These are phyloP conservation scores for Sphagnum fallax DNA, from an alignment of 228 moss, liverwort and hornwort genomes.

Conservation along the genomic window DNA sequence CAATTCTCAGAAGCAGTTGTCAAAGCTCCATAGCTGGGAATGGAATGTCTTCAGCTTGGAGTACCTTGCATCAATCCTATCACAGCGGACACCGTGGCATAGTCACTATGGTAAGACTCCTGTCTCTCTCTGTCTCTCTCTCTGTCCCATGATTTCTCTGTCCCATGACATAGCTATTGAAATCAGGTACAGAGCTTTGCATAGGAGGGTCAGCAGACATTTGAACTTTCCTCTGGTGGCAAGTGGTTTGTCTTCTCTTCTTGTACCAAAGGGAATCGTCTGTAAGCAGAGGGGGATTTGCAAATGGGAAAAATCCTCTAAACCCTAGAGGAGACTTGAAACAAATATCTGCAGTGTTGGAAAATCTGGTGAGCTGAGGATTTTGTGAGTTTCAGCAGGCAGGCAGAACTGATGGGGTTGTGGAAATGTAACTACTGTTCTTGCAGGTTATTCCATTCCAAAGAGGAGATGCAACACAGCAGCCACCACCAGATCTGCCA, in stretches of 20 bases:
- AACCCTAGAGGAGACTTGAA: background rate
- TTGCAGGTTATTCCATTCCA: slow-evolving; percentile 93
- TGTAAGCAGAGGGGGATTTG: background rate
- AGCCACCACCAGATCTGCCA: slow-evolving; percentile 93
- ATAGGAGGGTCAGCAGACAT: background rate
- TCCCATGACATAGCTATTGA: background rate
- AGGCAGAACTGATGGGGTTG: background rate
- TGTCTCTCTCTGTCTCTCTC: background rate
- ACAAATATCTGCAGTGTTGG: background rate
- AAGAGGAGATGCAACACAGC: slow-evolving; percentile 93
- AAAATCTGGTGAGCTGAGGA: background rate
- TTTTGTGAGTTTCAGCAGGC: background rate
- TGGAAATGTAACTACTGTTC: background rate
- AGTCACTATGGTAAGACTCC: slow-evolving; percentile 33
- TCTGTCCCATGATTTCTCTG: background rate
- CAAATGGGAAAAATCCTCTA: background rate
- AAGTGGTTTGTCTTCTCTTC: background rate
- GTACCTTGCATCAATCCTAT: slow-evolving; percentile 13
- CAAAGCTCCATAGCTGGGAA: slow-evolving; percentile 40
- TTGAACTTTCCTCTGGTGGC: background rate
- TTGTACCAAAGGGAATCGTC: background rate
- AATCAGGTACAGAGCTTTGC: background rate
- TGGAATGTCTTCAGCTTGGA: slow-evolving; percentile 38
- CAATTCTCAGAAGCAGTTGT: slow-evolving; percentile 20
- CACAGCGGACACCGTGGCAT: slow-evolving; percentile 13